phyloP scores from a whole-genome alignment of 495 filamentous ascomycete species.

The Diplogelasinospora grovesii region DNA sequence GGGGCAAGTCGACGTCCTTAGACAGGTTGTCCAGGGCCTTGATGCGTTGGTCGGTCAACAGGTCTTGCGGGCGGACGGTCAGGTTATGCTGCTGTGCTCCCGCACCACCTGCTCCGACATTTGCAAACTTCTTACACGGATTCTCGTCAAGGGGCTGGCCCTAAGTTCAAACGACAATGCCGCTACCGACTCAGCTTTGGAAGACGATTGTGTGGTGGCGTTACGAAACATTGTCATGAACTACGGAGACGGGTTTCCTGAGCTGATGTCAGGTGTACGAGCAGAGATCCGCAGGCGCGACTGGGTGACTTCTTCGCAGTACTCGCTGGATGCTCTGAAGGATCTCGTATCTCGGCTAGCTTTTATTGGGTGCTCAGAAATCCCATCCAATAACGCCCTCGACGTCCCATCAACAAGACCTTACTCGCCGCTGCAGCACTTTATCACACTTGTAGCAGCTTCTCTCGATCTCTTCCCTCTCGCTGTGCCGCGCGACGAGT shows the following conservation, averaged over 20 bases:
- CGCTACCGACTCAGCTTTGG: slow-evolving; percentile 19
- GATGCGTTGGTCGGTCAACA: slow-evolving; percentile 31
- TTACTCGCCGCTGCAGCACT: slow-evolving; percentile 21
- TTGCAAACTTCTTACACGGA: slow-evolving; percentile 20
- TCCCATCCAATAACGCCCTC: slow-evolving; percentile 11
- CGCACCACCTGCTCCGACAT: slow-evolving; percentile 27
- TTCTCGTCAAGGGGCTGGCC: slow-evolving; percentile 15
- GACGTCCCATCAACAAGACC: slow-evolving; percentile 1
- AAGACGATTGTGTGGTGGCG: slow-evolving; percentile 33
- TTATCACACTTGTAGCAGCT: slow-evolving; percentile 13
- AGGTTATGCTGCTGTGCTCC: slow-evolving; percentile 23
- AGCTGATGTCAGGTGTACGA: slow-evolving; percentile 13
- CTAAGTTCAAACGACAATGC: slow-evolving; percentile 26
- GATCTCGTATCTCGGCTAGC: slow-evolving; percentile 23
- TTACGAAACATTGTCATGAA: slow-evolving; percentile 30
- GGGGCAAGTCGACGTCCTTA: slow-evolving; percentile 26
- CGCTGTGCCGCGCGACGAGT: not conserved
- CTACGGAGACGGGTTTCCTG: slow-evolving; percentile 29
- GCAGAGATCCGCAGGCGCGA: slow-evolving; percentile 22
- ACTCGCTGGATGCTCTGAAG: slow-evolving; percentile 19
- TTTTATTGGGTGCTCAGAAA: slow-evolving; percentile 29
- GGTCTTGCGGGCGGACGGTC: slow-evolving; percentile 10
- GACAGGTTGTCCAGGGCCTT: slow-evolving; percentile 34
- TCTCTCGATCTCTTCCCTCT: slow-evolving; percentile 24
- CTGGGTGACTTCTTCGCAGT: slow-evolving; percentile 22